These are phyloP conservation scores for Debaryomyces prosopidis DNA, from an alignment of 805 yeast species.

Conservation along the genomic window DNA sequence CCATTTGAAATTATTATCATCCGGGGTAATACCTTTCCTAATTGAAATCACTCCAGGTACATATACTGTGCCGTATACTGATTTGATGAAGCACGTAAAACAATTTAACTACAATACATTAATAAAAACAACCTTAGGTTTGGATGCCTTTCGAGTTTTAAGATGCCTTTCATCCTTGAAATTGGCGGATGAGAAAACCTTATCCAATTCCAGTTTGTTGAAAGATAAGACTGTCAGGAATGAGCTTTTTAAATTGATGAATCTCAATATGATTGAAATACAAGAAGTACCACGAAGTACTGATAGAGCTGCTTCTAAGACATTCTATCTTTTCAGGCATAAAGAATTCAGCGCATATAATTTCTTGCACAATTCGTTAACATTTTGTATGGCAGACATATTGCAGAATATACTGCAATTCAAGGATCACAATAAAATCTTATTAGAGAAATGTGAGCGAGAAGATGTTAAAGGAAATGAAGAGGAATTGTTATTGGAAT, in stretches of 20 bases:
- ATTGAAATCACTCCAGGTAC: slow-evolving; percentile 54
- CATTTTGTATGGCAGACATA: slow-evolving; percentile 54
- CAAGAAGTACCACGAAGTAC: slow-evolving; percentile 93
- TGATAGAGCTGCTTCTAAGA: slow-evolving; percentile 88
- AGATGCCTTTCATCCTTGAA: slow-evolving; percentile 72
- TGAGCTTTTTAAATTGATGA: slow-evolving; percentile 63
- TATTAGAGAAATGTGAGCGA: slow-evolving; percentile 79
- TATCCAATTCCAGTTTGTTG: slow-evolving; percentile 73
- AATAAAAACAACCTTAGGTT: slow-evolving; percentile 62
- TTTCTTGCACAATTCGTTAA: slow-evolving; percentile 40
- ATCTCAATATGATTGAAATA: slow-evolving; percentile 73
- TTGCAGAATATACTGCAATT: slow-evolving; percentile 51
- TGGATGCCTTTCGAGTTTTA: slow-evolving; percentile 67
- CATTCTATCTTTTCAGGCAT: slow-evolving; percentile 79
- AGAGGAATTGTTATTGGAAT: slow-evolving; percentile 66
- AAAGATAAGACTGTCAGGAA: slow-evolving; percentile 77
- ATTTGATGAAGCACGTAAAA: slow-evolving; percentile 47
- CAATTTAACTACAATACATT: slow-evolving; percentile 55
- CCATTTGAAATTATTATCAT: slow-evolving; percentile 68
- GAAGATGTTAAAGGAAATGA: slow-evolving; percentile 89
- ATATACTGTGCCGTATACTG: slow-evolving; percentile 63
- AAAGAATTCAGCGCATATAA: slow-evolving; percentile 39
- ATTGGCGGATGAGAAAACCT: slow-evolving; percentile 80
- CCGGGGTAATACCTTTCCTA: slow-evolving; percentile 57
- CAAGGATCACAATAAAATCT: slow-evolving; percentile 60